Base-by-base conservation (phyloP, 2,329 filamentous ascomycete genomes). In the Samsoniella hepiali region DNA sequence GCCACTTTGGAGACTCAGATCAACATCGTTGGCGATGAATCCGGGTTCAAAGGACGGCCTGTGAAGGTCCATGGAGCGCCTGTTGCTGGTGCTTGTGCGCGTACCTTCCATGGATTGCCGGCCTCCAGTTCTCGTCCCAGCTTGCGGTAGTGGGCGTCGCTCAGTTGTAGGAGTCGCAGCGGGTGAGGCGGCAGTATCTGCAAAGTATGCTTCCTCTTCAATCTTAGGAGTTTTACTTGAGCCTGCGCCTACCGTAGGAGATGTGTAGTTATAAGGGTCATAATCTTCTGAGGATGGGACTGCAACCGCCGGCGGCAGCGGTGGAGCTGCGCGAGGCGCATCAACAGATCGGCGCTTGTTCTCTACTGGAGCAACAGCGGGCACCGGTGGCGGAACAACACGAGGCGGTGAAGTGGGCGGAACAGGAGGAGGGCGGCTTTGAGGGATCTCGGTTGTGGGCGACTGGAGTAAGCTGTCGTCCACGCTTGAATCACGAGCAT, bases 1-100 rank as follows among this genome's bases (percentile, higher is more conserved):
- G 58, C 88, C 84, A 22, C 87, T 90, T 57, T 84, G 82, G 51
- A 84, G 81, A 13, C 86, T 88, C 44, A 98, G 81, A 70, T 98
- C 93, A 63, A 98, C 77, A 65, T 98, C 93, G 63, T 88, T 88
- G 47, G 95, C 95, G 66, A 98, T 94, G 72, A 88, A 96, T 1
- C 92, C 91, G 51, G 89, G 87, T 67, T 94, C 91, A 74, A 88
- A 83, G 6, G 88, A 89, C 27, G 91, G 88, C 54, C 94, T 86
- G 45, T 84, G 76, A 63, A 90, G 80, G 68, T 99, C 95, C 75
- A 91, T 86, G 3, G 93, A 97, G 45, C 84, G 76, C 53, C 83
- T 77, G 15, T 71, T 75, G n/a, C 73, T 72, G 13, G 81, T 76
- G 61, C 67, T 75, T 69, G 70, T 77, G 73, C 69, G 76, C 69